Conservation (phyloP, 2,329 filamentous ascomycete species). For the Raffaelea albimanens region DNA sequence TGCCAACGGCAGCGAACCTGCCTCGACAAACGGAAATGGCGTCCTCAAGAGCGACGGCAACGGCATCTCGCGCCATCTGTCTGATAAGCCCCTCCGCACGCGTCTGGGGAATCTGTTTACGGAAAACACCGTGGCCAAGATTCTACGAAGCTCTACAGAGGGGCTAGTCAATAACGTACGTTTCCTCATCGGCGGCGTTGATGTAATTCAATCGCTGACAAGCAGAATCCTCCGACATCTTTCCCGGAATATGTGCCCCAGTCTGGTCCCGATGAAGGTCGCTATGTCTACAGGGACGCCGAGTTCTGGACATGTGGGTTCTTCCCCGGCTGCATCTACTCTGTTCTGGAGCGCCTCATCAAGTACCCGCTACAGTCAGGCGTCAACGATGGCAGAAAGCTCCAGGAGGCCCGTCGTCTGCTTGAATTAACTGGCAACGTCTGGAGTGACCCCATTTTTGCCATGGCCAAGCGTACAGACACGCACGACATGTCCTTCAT, state of each 20-base stretch:
- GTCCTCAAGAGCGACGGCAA: no score
- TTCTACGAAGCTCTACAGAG: not conserved
- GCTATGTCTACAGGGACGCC: constrained; percentile 9
- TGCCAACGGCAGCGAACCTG: not conserved
- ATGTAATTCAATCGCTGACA: not conserved
- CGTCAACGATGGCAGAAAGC: constrained; percentile 4
- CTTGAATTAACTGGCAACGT: constrained; percentile 16
- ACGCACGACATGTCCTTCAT: constrained; percentile 48
- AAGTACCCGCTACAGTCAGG: not conserved
- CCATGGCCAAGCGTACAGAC: constrained; percentile 32
- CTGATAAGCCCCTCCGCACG: not conserved
- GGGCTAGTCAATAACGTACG: not conserved
- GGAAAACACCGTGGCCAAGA: not conserved
- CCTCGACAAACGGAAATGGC: not conserved
- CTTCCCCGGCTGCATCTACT: constrained; percentile 28
- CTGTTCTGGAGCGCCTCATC: constrained; percentile 22
- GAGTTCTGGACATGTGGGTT: constrained; percentile 35
- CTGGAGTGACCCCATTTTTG: constrained; percentile 26
- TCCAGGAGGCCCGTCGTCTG: not conserved
- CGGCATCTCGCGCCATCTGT: no score
- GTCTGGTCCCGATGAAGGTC: not conserved
- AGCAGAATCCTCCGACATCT: not conserved
- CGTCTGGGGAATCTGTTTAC: not conserved
- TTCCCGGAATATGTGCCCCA: not conserved
- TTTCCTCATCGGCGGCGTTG: no score